phyloP scores from a whole-genome alignment of 495 filamentous ascomycete species.

The Penicillium dipodomyicola region DNA sequence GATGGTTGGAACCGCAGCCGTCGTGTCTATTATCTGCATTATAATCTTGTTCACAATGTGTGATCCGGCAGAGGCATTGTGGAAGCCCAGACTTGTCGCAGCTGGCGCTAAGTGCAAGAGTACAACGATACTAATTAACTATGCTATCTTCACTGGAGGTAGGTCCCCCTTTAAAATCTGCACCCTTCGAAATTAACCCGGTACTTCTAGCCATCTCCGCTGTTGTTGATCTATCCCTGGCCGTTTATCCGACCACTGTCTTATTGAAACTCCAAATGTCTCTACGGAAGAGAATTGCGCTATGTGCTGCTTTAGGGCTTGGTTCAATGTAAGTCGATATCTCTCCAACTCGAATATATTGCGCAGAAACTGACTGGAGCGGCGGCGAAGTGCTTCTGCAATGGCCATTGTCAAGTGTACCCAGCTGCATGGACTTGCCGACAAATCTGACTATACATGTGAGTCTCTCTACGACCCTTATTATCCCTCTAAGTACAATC shows the following conservation, averaged over 20 bases:
- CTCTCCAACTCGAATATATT: not conserved
- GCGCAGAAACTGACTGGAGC: not conserved
- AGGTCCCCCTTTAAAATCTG: not conserved
- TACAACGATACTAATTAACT: conserved; percentile 35
- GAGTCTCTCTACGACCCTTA: conserved; percentile 8
- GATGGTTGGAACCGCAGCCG: conserved; percentile 13
- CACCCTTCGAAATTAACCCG: not conserved
- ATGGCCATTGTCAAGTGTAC: conserved; percentile 41
- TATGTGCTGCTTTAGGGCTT: conserved; percentile 36
- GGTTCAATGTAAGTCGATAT: conserved; percentile 33
- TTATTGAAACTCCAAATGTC: conserved; percentile 41
- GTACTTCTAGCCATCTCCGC: conserved; percentile 31
- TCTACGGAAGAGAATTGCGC: conserved; percentile 36
- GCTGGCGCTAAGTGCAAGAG: conserved; percentile 28
- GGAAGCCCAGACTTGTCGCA: conserved; percentile 11
- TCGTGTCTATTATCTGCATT: conserved; percentile 23
- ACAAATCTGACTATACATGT: conserved; percentile 39
- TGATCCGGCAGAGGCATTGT: conserved; percentile 23
- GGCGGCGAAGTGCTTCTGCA: conserved; percentile 27
- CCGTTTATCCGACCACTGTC: conserved; percentile 32
- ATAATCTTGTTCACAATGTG: conserved; percentile 29
- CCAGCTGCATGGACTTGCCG: conserved; percentile 34
- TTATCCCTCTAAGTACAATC: not conserved
- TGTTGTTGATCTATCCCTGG: conserved; percentile 37
- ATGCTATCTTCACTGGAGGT: conserved; percentile 41